These are phyloP conservation scores for Pseudogymnoascus sp. DNA, from an alignment of 2,329 filamentous ascomycete species.

Conservation along the genomic window DNA sequence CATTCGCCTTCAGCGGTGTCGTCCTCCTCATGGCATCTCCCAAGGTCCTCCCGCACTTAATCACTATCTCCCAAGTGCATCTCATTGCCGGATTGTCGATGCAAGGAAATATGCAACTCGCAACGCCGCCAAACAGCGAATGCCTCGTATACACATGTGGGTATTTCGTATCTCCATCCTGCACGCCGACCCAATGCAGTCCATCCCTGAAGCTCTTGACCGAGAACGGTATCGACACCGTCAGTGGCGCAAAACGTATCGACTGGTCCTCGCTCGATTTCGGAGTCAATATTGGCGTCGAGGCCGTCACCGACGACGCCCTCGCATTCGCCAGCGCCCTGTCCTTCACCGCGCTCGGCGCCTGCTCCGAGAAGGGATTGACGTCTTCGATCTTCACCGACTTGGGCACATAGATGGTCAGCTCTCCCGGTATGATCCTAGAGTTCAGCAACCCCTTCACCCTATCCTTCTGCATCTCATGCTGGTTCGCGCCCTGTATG, in stretches of 20 bases:
- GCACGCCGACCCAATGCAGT: conserved; percentile 82
- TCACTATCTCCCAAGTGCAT: conserved; percentile 79
- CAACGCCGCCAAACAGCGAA: conserved; percentile 66
- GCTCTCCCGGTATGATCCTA: conserved; percentile 42
- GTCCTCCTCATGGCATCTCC: conserved; percentile 59
- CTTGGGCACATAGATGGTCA: conserved; percentile 51
- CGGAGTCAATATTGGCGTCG: conserved; percentile 23
- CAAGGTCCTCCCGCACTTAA: conserved; percentile 77
- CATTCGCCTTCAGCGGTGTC: conserved; percentile 33
- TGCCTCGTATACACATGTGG: conserved; percentile 88
- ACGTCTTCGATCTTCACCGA: conserved; percentile 54
- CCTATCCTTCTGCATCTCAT: conserved; percentile 63
- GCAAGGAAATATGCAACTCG: conserved; percentile 86
- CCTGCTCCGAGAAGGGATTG: conserved; percentile 42
- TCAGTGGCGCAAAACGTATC: conserved; percentile 48
- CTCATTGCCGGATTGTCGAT: conserved; percentile 76
- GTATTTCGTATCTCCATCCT: conserved; percentile 71
- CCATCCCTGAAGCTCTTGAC: conserved; percentile 73
- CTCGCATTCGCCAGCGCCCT: conserved; percentile 31
- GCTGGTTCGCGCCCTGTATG: conserved; percentile 62
- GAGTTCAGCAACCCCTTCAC: conserved; percentile 35
- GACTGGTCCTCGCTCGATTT: conserved; percentile 30
- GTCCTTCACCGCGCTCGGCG: conserved; percentile 35
- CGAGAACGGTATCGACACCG: conserved; percentile 66
- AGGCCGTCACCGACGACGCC: conserved; percentile 11